Evolutionary conservation across 257 asterid species (phyloP), one percentile per base, ranked within the genome.

Genomic region (Solanum verrucosum): DNA sequence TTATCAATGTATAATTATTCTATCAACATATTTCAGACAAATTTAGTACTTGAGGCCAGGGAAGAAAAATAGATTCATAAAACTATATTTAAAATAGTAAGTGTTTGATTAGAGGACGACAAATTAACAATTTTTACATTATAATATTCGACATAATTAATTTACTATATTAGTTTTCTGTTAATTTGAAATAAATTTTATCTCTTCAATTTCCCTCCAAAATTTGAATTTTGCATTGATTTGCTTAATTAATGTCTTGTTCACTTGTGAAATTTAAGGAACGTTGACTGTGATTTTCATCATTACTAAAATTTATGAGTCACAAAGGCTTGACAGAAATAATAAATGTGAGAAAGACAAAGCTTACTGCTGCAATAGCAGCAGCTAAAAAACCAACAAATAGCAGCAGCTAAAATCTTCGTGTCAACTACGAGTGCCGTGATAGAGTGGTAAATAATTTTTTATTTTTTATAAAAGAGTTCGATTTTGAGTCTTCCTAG

Each of bases 381-480:
- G n/a, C n/a, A n/a, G n/a, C n/a, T n/a, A 34, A 16, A 73, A 18
- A 18, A 72, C 79, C 75, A 68, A 68, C 73, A 25, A 25, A 67
- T 4, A 63, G 15, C 31, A 63, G 15, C 31, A n/a, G 29, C 27
- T 63, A 63, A n/a, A 63, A 63, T 63, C 7, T 10, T 9, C 15
- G 27, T 3, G 71, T 9, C 16, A 63, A 9, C 0, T 2, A 18
- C 1, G 3, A 2, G 1, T 2, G 1, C 0, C 0, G 0, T 63
- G 33, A n/a, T n/a, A 10, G 0, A n/a, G 1, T 4, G 3, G 0
- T 23, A 63, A 63, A n/a, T 63, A 9, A 23, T 4, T 63, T 63
- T 10, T n/a, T 0, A n/a, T 63, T n/a, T 0, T n/a, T n/a, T 0
- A n/a, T n/a, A 0, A n/a, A 0, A 63, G 2, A 2, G 1, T n/a